Evolutionary conservation across 371 early-diverging fungal genomes (phyloP).

Genomic region (Syncephalastrum racemosum): DNA sequence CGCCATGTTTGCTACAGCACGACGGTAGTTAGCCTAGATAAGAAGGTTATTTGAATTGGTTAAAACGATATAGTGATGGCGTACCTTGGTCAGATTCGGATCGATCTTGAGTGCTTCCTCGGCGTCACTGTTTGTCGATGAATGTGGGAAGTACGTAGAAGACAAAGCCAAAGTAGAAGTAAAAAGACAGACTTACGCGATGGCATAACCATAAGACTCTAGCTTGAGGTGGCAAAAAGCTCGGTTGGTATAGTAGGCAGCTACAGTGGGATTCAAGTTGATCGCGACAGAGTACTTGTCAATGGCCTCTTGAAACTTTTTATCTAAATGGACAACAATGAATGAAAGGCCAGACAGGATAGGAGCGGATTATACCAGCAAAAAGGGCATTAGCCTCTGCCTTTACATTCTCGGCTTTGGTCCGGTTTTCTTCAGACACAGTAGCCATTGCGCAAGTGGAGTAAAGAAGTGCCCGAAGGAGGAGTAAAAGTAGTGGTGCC

Average conservation of each 20-base stretch:
- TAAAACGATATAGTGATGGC: not conserved
- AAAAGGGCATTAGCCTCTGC: constrained; percentile 78
- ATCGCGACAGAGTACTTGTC: constrained; percentile 86
- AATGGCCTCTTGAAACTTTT: constrained; percentile 82
- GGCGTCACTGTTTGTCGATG: constrained; percentile 65
- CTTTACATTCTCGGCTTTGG: constrained; percentile 66
- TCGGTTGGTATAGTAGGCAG: constrained; percentile 90
- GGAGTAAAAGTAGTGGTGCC: not conserved
- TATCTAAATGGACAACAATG: constrained; percentile 35
- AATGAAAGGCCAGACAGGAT: not conserved
- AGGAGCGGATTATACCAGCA: constrained; percentile 44
- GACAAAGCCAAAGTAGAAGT: not conserved
- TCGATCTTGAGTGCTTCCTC: constrained; percentile 84
- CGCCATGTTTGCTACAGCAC: constrained; percentile 87
- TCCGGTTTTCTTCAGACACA: constrained; percentile 47
- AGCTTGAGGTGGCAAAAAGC: constrained; percentile 86
- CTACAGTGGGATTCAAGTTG: constrained; percentile 74
- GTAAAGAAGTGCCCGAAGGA: not conserved
- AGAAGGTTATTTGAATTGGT: not conserved
- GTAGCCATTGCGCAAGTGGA: constrained; percentile 3
- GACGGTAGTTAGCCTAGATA: constrained; percentile 78
- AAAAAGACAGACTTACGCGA: constrained; percentile 48
- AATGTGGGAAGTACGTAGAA: not conserved
- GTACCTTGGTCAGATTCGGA: constrained; percentile 81
- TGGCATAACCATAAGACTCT: constrained; percentile 91